Conservation (phyloP, 1,284 basidiomycete genomes). For the Moesziomyces antarcticus region DNA sequence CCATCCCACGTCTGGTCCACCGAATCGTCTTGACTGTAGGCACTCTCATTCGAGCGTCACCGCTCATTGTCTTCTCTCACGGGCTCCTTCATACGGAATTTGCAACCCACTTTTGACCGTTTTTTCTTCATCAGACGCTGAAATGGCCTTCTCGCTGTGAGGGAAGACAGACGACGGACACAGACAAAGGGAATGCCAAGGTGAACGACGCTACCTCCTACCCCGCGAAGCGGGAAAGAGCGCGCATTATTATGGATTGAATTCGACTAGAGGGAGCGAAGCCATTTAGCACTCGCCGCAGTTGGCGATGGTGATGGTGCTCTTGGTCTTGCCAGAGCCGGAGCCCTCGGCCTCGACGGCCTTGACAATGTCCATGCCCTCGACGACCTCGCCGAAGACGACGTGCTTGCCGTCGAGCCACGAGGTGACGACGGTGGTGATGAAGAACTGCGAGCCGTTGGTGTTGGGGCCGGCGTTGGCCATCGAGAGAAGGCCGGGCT, state of each 20-base stretch:
- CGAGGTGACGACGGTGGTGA: slow-evolving; percentile 66
- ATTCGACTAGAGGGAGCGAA: background rate
- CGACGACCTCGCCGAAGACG: slow-evolving; percentile 84
- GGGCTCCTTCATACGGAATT: too few relatives aligned
- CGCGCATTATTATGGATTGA: background rate
- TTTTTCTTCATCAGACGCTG: too few relatives aligned
- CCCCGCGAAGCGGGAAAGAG: background rate
- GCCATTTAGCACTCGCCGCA: slow-evolving; percentile 60
- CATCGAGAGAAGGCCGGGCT: slow-evolving; percentile 60
- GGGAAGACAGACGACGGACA: too few relatives aligned
- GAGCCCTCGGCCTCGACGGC: slow-evolving; percentile 62
- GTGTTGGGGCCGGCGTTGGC: slow-evolving; percentile 70
- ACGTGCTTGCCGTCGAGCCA: slow-evolving; percentile 93
- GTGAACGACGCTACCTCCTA: background rate
- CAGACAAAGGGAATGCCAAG: background rate
- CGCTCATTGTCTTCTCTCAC: too few relatives aligned
- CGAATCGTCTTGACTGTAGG: background rate
- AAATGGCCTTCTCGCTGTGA: too few relatives aligned
- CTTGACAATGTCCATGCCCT: slow-evolving; percentile 66
- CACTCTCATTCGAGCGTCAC: background rate
- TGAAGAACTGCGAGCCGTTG: slow-evolving; percentile 67
- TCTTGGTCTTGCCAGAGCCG: slow-evolving; percentile 58
- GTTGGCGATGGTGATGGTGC: slow-evolving; percentile 64
- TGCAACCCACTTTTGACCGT: too few relatives aligned
- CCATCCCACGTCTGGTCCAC: slow-evolving; percentile 5